phyloP scores from a whole-genome alignment of 2,329 filamentous ascomycete species.

The Ophiocordyceps unilateralis region DNA sequence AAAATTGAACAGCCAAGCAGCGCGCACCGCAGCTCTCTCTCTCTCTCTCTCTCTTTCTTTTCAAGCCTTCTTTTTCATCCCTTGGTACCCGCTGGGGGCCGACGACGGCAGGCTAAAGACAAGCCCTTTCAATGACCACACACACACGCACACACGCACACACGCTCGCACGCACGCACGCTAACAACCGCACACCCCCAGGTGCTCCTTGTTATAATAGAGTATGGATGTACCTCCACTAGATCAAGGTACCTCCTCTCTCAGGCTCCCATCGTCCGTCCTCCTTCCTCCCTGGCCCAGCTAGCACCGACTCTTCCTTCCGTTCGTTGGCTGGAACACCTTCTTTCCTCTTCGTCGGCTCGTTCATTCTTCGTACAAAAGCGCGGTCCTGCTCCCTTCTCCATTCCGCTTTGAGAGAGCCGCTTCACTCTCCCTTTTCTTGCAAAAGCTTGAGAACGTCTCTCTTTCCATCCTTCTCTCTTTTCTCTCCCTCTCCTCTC shows the following conservation, averaged over 20 bases:
- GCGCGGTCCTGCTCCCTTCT: conserved; percentile 6
- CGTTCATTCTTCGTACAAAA: conserved; percentile 6
- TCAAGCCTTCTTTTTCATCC: too few relatives aligned
- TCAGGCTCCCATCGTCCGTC: not conserved
- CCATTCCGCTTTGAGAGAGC: not conserved
- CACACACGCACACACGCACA: too few relatives aligned
- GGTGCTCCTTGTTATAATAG: not conserved
- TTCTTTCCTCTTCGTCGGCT: not conserved
- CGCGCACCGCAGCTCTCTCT: too few relatives aligned
- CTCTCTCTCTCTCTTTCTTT: too few relatives aligned
- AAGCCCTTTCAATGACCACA: too few relatives aligned
- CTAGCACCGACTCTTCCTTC: not conserved
- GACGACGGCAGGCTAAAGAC: too few relatives aligned
- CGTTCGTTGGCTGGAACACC: not conserved
- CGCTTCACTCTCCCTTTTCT: conserved; percentile 3
- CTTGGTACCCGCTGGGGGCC: too few relatives aligned
- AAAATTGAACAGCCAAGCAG: too few relatives aligned
- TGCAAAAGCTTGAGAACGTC: not conserved
- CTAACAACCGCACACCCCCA: too few relatives aligned
- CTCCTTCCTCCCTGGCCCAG: not conserved
- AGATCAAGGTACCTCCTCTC: not conserved
- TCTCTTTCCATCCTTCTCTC: not conserved
- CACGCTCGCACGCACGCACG: too few relatives aligned
- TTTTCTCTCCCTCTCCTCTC: not conserved
- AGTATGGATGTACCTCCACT: not conserved